These are phyloP conservation scores for Chaetomiaceae sp. DNA, from an alignment of 2,329 filamentous ascomycete genomes.

Conservation along the genomic window DNA sequence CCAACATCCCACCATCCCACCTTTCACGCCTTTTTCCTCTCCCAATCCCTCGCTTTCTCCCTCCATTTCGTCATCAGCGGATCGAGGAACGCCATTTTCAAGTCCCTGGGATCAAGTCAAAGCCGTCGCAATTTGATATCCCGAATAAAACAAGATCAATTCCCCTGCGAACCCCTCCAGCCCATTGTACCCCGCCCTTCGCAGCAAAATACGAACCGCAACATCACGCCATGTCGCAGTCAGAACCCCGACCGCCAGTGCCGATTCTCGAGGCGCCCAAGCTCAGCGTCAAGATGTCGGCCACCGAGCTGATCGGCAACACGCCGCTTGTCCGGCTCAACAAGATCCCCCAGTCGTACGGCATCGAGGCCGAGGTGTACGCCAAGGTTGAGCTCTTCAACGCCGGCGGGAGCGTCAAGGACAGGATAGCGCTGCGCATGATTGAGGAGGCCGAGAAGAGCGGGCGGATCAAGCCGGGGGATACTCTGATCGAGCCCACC, in stretches of 20 bases:
- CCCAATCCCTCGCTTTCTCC: background rate
- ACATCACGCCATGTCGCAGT: conserved; percentile 10
- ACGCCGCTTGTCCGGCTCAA: conserved; percentile 94
- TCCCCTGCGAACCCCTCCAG: background rate
- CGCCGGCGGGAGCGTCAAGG: conserved; percentile 89
- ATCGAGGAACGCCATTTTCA: background rate
- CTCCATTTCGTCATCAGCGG: conserved; percentile 2
- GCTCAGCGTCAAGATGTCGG: conserved; percentile 41
- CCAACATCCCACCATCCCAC: conserved; percentile 14
- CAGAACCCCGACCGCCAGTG: conserved; percentile 14
- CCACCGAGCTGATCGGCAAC: conserved; percentile 87
- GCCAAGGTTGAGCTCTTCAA: conserved; percentile 93
- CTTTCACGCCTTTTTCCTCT: conserved; percentile 9
- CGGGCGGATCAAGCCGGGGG: conserved; percentile 92
- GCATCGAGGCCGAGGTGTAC: conserved; percentile 84
- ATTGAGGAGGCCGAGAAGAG: conserved; percentile 89
- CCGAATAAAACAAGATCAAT: background rate
- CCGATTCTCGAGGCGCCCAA: conserved; percentile 22
- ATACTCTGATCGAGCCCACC: conserved; percentile 96
- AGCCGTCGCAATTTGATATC: background rate
- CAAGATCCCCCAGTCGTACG: conserved; percentile 84
- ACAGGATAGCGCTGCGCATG: conserved; percentile 94
- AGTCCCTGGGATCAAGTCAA: background rate
- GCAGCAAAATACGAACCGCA: background rate
- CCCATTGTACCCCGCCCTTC: conserved; percentile 1